Percentiles rank a stretch among this genome's conserved stretches.
Conservation (phyloP, 1,284 basidiomycete species). For the Fomitiporia mediterranea region DNA sequence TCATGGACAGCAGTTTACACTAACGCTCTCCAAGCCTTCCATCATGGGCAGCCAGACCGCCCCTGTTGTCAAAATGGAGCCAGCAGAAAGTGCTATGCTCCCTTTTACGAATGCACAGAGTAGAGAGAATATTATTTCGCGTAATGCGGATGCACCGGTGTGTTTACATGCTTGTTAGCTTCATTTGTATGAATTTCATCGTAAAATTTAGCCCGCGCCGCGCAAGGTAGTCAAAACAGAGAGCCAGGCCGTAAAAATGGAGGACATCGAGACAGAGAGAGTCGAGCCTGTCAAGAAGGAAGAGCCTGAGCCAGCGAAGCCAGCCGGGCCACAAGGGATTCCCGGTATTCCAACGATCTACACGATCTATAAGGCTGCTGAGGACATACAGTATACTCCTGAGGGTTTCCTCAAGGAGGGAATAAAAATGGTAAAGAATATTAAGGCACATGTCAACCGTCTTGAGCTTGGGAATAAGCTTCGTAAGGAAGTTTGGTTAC, state of each 20-base stretch:
- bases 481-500: conserved; percentile 53
- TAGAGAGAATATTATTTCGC: conserved; percentile 17
- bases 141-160: conserved; percentile 29
- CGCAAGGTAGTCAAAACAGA: neutral
- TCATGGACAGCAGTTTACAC: neutral
- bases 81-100: conserved; percentile 31
- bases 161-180: conserved; percentile 17
- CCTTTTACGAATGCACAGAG: conserved; percentile 27
- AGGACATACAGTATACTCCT: conserved; percentile 45
- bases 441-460: conserved; percentile 40
- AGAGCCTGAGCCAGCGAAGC: neutral
- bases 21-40: neutral
- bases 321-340: neutral
- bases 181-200: neutral
- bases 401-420: conserved; percentile 49
- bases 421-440: conserved; percentile 45
- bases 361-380: conserved; percentile 27
- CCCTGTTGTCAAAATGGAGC: conserved; percentile 38
- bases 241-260: neutral
- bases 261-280: no score
- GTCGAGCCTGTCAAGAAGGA: neutral
- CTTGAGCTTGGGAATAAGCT: conserved; percentile 50
- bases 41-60: neutral
- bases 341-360: conserved; percentile 20
- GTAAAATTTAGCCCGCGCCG: neutral